Base-by-base conservation (phyloP, 768 basidiomycete genomes). In the Stropharia rugosoannulata region DNA sequence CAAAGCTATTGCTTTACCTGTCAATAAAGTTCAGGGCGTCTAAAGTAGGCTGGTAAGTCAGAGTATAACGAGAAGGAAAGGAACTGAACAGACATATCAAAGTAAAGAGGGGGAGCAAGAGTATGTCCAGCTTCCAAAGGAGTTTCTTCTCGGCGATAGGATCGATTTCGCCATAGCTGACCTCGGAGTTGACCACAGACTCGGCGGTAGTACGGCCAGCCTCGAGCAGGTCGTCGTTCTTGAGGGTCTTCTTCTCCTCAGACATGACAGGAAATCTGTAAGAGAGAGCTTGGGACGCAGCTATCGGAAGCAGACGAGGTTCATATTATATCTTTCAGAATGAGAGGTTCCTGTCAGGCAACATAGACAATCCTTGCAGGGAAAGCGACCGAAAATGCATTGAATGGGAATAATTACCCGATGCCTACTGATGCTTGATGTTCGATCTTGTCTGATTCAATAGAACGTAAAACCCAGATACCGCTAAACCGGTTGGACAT, bases 11-110 rank as follows among this genome's bases (percentile, higher is more conserved):
- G 9, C 5, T 7, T 35, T 54, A 72, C 72, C 70, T 67, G 57
- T 75, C 73, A 51, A 75, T 71, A 58, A 75, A 75, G 54, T 74
- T 78, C 35, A 66, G 68, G 43, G 67, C 70, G 57, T 72, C 74
- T 74, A 53, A 16, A 42, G 10, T 13, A 12, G 32, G 29, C 12
- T 25, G 50, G 41, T 7, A 11, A 9, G 12, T 61, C 19, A 59
- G 43, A 11, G 16, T 12, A 9, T 12, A 12, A 18, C 5, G 40
- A 9, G 16, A 29, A 41, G 16, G 27, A 15, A 5, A 16, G n/a
- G 43, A 35, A 27, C 19, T 37, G 18, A 18, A 57, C 75, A 62
- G 58, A 75, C 75, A 75, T 11, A 77, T 70, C 25, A 75, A 55
- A 18, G 72, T 73, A 58, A 75, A 74, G 38, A 76, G 55, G 6